Percentiles rank a stretch among this genome's conserved stretches.
Evolutionary conservation across 2,329 filamentous ascomycete genomes (phyloP).

Genomic region (Hortaea werneckii): DNA sequence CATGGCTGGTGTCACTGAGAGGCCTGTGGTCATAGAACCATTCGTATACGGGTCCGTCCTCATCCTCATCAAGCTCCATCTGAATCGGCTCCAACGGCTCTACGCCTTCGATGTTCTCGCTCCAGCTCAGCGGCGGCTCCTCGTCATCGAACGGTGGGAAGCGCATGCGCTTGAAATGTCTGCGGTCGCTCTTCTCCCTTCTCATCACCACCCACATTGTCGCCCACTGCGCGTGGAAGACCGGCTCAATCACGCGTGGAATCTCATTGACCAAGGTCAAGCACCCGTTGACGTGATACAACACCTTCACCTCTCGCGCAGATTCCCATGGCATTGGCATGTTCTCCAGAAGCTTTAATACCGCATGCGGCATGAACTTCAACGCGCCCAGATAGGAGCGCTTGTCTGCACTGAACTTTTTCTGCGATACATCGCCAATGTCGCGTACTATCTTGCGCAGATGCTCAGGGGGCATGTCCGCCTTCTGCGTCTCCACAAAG

Average conservation of each 20-base stretch:
- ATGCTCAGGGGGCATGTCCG: conserved; percentile 97
- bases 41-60: conserved; percentile 83
- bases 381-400: conserved; percentile 91
- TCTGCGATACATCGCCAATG: conserved; percentile 97
- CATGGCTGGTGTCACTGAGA: conserved; percentile 79
- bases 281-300: conserved; percentile 97
- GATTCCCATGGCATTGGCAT: conserved; percentile 99
- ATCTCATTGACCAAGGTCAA: conserved; percentile 94
- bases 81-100: conserved; percentile 96
- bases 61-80: conserved; percentile 91
- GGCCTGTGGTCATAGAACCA: conserved; percentile 97
- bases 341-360: conserved; percentile 93
- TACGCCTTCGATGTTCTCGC: conserved; percentile 97
- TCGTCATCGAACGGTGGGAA: conserved; percentile 98
- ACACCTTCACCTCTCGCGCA: conserved; percentile 86
- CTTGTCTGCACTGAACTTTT: conserved; percentile 98
- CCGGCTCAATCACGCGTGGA: conserved; percentile 90
- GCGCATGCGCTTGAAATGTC: conserved; percentile 97
- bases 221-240: conserved; percentile 97
- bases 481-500: conserved; percentile 96
- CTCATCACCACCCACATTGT: conserved; percentile 99
- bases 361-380: conserved; percentile 99
- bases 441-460: conserved; percentile 96
- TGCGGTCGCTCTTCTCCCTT: conserved; percentile 89
- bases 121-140: conserved; percentile 94